Evolutionary conservation across 2,329 filamentous ascomycete species (phyloP), one percentile per base, ranked within the genome.

Genomic region (Alternaria arborescens): DNA sequence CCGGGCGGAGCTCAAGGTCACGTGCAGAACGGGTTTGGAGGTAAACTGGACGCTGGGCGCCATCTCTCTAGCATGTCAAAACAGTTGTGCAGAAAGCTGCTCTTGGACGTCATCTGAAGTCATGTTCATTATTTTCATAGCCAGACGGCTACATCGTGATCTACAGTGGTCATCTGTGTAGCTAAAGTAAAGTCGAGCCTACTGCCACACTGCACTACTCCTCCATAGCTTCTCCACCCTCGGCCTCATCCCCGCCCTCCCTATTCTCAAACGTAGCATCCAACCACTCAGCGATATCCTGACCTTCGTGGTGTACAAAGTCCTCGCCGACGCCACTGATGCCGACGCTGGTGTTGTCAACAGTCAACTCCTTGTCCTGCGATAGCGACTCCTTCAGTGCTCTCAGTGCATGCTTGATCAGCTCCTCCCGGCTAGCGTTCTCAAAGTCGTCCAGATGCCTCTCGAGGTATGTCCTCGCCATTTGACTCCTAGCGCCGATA

Each of bases 401-500:
- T 77, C 88, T 87, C 76, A 99, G 83, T 32, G 94, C 95, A 83
- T 99, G 95, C 81, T 88, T 89, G 73, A 99, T 89, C 75, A 99
- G 84, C 80, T 97, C 92, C 76, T 97, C 94, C 72, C 92, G 86
- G 66, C 85, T 88, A 77, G 89, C 89, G 67, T 86, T 86, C 73
- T 88, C 86, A 79, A 99, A 98, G 69, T 88, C 83, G 65, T 97
- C 94, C 63, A 97, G 82, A 81, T 97, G 91, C 76, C 93, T 87
- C 86, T 99, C 95, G 57, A 99, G 85, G 81, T 99, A 99, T 65
- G 95, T 99, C 76, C 95, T 86, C 24, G 95, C 95, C 93, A 98
- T 98, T 84, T 99, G 95, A 79, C 91, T 95, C 72, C 95, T 87
- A 48, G 95, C 95, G 54, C 95, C 95, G 78, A 99, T 99, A 60